These are phyloP conservation scores for Licmophora abbreviata DNA, from an alignment of 108 stramenopile species.

Conservation along the genomic window DNA sequence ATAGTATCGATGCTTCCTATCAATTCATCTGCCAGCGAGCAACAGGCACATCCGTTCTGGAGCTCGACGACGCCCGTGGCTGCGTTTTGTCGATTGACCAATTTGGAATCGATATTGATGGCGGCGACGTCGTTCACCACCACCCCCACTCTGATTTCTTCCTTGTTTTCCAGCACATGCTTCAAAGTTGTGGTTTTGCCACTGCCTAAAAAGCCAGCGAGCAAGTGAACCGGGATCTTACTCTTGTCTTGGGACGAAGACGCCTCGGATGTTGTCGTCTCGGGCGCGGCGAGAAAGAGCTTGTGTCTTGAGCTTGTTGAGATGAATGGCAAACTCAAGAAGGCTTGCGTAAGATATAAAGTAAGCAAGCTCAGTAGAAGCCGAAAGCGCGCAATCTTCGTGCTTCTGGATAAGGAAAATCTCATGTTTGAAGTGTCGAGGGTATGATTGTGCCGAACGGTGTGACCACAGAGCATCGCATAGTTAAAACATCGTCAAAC, in stretches of 20 bases:
- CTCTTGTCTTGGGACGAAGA: too few species aligned
- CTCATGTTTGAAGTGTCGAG: too few species aligned
- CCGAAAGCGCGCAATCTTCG: too few species aligned
- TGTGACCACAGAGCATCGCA: too few species aligned
- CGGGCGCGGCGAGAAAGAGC: too few species aligned
- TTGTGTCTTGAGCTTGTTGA: too few species aligned
- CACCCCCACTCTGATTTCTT: constrained; percentile 68
- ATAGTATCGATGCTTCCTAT: constrained; percentile 42
- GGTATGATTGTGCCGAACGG: too few species aligned
- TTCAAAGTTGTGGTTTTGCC: constrained; percentile 92
- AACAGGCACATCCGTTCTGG: constrained; percentile 93
- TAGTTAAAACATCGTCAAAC: too few species aligned
- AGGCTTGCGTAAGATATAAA: too few species aligned
- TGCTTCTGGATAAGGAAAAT: too few species aligned
- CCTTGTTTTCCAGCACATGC: constrained; percentile 79
- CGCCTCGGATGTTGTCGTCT: background rate
- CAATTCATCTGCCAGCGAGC: constrained; percentile 88
- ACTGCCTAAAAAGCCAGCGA: constrained; percentile 90
- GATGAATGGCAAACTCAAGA: too few species aligned
- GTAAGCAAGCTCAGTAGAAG: too few species aligned
- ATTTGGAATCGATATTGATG: constrained; percentile 97
- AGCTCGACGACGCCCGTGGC: constrained; percentile 58
- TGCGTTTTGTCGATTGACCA: constrained; percentile 31
- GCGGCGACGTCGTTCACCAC: constrained; percentile 96
- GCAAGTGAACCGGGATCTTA: constrained; percentile 77